These are phyloP conservation scores for Ceratocystis papillata DNA, from an alignment of 2,329 filamentous ascomycete genomes.

Conservation along the genomic window DNA sequence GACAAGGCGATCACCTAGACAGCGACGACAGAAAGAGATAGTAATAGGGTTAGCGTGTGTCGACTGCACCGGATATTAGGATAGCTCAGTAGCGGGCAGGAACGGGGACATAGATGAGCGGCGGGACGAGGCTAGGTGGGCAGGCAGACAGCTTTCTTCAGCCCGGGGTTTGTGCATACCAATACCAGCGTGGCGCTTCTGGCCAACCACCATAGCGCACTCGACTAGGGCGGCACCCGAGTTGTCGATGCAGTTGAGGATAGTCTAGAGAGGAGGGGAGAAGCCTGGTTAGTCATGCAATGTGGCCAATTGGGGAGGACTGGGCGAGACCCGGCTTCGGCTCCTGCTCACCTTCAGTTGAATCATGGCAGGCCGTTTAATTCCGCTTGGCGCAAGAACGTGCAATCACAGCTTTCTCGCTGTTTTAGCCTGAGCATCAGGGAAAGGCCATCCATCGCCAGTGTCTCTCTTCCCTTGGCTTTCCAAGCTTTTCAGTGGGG, in stretches of 20 bases:
- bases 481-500: slow-evolving; percentile 15
- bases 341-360: slow-evolving; percentile 61
- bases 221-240: slow-evolving; percentile 95
- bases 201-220: slow-evolving; percentile 84
- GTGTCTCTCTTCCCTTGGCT: background rate
- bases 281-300: background rate
- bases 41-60: slow-evolving; percentile 1
- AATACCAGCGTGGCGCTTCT: slow-evolving; percentile 78
- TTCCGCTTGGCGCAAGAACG: slow-evolving; percentile 4
- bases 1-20: slow-evolving; percentile 82
- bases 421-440: background rate
- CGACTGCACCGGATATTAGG: background rate
- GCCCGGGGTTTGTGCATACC: slow-evolving; percentile 43
- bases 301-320: background rate
- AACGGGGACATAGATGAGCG: background rate
- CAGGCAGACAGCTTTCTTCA: slow-evolving; percentile 13
- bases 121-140: slow-evolving; percentile 10
- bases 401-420: background rate
- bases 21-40: background rate
- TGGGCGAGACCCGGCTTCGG: background rate
- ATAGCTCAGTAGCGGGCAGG: background rate
- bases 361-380: slow-evolving; percentile 56
- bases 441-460: slow-evolving; percentile 9
- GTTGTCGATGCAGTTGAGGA: slow-evolving; percentile 99
- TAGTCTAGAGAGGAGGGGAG: slow-evolving; percentile 48